Base-by-base conservation (phyloP, 352 stramenopile species). In the Phytopythium aichiense region DNA sequence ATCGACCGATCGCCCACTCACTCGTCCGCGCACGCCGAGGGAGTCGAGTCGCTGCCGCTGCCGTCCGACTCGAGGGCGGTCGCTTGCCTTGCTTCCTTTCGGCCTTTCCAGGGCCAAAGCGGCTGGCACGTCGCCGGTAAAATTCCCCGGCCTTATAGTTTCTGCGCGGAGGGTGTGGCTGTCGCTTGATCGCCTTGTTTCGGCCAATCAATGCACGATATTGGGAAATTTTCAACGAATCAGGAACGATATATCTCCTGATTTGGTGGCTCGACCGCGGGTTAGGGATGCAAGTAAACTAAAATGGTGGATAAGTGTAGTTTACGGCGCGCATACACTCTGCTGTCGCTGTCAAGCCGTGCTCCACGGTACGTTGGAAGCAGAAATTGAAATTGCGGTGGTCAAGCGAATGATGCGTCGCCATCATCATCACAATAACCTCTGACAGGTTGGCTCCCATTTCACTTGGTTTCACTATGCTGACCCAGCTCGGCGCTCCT, bases 261-360 rank as follows among this genome's bases (percentile, higher is more conserved):
- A 31, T 16, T 31, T 51, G 15, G 11, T 11, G 4, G n/a, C 30
- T 52, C 22, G 46, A 52, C 8, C 46, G 9, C 45, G 22, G 45
- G 45, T 0, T 33, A 35, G 46, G 46, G 46, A n/a, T 31, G 9
- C 5, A 23, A 13, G n/a, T 31, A 53, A 53, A 35, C 8, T 35
- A 35, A 53, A 35, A 28, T 56, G 30, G 50, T 56, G 50, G 50
- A 28, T 56, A 42, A 56, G 9, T 25, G 49, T 40, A 55, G 49
- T 55, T 55, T 55, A 55, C 28, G 18, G 5, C 6, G 12, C 20
- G 50, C 50, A 53, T 25, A 35, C 46, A 53, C 46, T 53, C 46
- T 35, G 1, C 2, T 53, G 46, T 35, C 12, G 46, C 46, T 53
- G 12, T 7, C 12, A 35, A 20, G 23, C 13, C 23, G 46, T 53